Base-by-base conservation (phyloP, 2,329 filamentous ascomycete genomes). In the Aspergillus sp. region DNA sequence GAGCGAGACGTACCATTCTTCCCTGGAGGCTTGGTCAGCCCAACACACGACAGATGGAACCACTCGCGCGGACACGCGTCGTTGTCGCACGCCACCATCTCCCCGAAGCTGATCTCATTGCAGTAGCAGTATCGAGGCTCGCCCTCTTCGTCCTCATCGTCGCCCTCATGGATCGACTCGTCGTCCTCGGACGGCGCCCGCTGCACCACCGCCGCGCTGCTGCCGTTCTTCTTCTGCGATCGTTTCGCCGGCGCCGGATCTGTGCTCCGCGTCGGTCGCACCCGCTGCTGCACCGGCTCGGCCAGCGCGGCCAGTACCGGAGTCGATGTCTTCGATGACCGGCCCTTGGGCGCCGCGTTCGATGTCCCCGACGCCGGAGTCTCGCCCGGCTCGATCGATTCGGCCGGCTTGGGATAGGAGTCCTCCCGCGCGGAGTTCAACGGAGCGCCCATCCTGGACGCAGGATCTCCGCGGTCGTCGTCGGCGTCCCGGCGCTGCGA, bases 41-140 rank as follows among this genome's bases (percentile, higher is more conserved):
- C 89, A 25, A 91, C 89, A 69, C 89, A 94, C 46, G 86, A 87
- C 46, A 94, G 74, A 77, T 92, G 89, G 76, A 92, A 93, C 89
- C 89, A 92, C 71, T 92, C 88, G 56, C 84, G 81, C 59, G 83
- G 81, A 71, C 89, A 92, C 45, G 83, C 82, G 54, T 87, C 82
- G 6, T 84, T 85, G 67, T 92, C 89, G 65, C 88, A 92, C 2
- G 87, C 89, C 41, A 92, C 88, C 89, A 92, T 92, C 72, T 90
- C 88, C 17, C 89, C 88, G 65, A 91, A 92, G 64, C 88, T 91
- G 50, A 91, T 85, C 45, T 86, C 82, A 61, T 91, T 88, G 69
- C 89, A 91, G 72, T 89, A 89, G 70, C 89, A 91, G 70, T 92
- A 92, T 13, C 84, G 79, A 34, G 85, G 87, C 67, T 92, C 88